Evolutionary conservation across 148 eudicot genomes (phyloP), one percentile per base, ranked within the genome.

Genomic region (Camellia japonica): DNA sequence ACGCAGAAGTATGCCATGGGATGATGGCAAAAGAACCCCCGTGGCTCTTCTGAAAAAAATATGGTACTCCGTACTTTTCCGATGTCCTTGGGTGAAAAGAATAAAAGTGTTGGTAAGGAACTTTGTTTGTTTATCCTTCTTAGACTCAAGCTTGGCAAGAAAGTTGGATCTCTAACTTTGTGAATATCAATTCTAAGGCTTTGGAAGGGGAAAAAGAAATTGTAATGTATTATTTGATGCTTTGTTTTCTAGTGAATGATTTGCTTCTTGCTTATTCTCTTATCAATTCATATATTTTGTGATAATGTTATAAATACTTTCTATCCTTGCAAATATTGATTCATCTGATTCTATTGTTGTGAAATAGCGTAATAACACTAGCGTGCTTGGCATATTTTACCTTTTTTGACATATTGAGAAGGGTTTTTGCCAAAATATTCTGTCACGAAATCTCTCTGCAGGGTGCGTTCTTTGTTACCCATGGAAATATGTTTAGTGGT

Each of bases 1-100:
- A 85, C 88, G 16, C 88, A 85, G 82, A 86, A 86, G 61, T 83
- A 86, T 70, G 84, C 88, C 67, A 86, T 86, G 88, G 88, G 88
- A 30, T 86, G 71, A 86, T 61, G 9, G 77, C 13, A 54, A n/a
- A 23, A 59, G 52, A 62, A 73, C 54, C 61, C 7, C 23, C 66
- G 3, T n/a, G 30, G 59, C 30, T 46, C 43, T 44, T 72, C 55
- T 62, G 60, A 71, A 52, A 71, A 20, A 18, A 64, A 30, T 60
- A 47, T 65, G 80, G 13, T 49, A 23, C 70, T 52, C 23, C 38
- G 41, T 20, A 51, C 41, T 75, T 46, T 19, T 61, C 54, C 30
- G 2, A 46, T 47, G 70, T 51, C 59, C 71, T 54, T n/a, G 51
- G 62, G 47, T 66, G 79, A 66, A 70, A 77, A 71, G 79, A 66